Percentiles rank a stretch among this genome's conserved stretches.
phyloP scores from a whole-genome alignment of 192 early-diverging fungal species.

The Chytriomyces confervae region DNA sequence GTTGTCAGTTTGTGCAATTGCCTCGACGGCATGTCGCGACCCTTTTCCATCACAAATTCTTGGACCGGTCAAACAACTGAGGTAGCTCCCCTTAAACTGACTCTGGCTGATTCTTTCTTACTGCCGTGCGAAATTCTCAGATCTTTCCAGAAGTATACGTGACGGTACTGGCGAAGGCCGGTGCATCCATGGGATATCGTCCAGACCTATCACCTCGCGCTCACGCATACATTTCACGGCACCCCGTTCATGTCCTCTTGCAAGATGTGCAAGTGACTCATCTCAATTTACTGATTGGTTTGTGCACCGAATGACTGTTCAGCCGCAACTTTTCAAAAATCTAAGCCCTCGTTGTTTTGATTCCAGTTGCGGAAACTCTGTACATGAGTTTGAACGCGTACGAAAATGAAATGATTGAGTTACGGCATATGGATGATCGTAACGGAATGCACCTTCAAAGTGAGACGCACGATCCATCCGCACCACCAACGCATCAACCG shows the following conservation, averaged over 20 bases:
- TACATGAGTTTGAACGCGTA: conserved; percentile 53
- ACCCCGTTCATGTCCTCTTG: conserved; percentile 50
- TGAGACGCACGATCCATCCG: background rate
- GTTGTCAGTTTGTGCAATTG: conserved; percentile 50
- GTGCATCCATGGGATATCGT: conserved; percentile 42
- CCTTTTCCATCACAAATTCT: conserved; percentile 48
- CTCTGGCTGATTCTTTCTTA: background rate
- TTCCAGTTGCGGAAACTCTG: conserved; percentile 44
- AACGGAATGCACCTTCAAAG: background rate
- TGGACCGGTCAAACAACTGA: conserved; percentile 22
- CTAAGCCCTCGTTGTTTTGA: background rate
- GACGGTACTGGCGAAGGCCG: conserved; percentile 55
- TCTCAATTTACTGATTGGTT: conserved; percentile 37
- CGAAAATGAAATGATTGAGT: conserved; percentile 49
- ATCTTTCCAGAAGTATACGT: conserved; percentile 51
- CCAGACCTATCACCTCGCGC: conserved; percentile 36
- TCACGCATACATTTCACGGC: conserved; percentile 32
- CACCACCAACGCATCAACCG: background rate
- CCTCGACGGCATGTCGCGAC: conserved; percentile 53
- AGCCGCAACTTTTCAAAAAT: background rate
- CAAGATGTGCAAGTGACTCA: conserved; percentile 52
- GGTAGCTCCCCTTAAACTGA: conserved; percentile 8
- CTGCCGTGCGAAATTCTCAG: background rate
- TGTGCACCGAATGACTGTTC: background rate
- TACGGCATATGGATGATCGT: conserved; percentile 34